These are phyloP conservation scores for Salmacisia buchloeana DNA, from an alignment of 1,284 basidiomycete genomes.

Conservation along the genomic window DNA sequence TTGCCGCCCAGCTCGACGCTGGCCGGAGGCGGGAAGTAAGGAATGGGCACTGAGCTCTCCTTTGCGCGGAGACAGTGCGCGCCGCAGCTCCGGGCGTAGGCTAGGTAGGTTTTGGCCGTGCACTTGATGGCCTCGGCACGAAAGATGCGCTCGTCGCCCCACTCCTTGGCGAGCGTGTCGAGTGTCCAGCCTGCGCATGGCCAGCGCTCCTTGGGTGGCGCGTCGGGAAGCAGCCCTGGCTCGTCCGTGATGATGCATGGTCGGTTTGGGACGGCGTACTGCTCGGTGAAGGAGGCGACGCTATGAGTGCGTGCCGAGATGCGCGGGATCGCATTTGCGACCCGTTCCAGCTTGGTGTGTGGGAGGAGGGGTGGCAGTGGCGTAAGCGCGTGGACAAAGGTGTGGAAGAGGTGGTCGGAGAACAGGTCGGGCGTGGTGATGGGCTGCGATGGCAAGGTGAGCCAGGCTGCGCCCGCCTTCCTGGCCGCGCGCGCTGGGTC, in stretches of 20 bases:
- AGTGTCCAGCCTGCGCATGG: slow-evolving; percentile 35
- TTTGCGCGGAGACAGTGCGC: slow-evolving; percentile 10
- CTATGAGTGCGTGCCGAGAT: slow-evolving; percentile 21
- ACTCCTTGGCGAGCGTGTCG: slow-evolving; percentile 25
- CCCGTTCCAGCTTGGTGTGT: not conserved
- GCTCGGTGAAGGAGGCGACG: slow-evolving; percentile 17
- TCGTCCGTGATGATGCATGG: slow-evolving; percentile 38
- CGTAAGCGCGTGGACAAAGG: slow-evolving; percentile 33
- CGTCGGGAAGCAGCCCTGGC: slow-evolving; percentile 5
- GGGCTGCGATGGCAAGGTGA: slow-evolving; percentile 16
- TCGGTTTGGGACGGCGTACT: slow-evolving; percentile 22
- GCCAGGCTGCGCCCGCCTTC: not conserved
- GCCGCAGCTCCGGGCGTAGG: slow-evolving; percentile 27
- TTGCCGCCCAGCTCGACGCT: not conserved
- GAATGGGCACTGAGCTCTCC: not conserved
- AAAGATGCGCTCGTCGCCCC: slow-evolving; percentile 30
- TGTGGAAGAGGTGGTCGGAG: slow-evolving; percentile 39
- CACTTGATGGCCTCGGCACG: slow-evolving; percentile 41
- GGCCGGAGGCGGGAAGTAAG: slow-evolving; percentile 2
- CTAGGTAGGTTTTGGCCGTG: slow-evolving; percentile 26
- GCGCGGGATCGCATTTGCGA: slow-evolving; percentile 21
- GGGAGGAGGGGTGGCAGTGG: slow-evolving; percentile 21
- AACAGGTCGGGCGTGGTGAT: slow-evolving; percentile 30
- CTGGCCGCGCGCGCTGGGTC: not conserved
- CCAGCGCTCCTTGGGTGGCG: slow-evolving; percentile 26